Conservation (phyloP, 768 basidiomycete genomes). For the Leccinum olivaceopallidum region DNA sequence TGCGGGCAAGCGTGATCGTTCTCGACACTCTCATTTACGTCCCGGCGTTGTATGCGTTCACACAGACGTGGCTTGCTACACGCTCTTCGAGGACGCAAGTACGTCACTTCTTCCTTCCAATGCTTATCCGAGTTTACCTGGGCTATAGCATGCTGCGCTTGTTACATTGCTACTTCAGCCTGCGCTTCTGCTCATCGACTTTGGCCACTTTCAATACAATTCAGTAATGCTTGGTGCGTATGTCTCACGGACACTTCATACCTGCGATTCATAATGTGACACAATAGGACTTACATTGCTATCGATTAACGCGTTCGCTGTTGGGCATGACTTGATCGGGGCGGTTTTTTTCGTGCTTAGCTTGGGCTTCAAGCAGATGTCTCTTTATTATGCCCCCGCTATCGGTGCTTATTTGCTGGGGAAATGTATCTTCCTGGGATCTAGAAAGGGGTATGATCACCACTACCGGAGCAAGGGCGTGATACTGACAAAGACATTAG, state of each 20-base stretch:
- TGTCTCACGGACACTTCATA: constrained; percentile 20
- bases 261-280: neutral
- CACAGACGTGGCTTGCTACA: constrained; percentile 60
- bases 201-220: constrained; percentile 96
- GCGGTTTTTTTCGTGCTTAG: constrained; percentile 82
- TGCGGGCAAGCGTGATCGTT: constrained; percentile 74
- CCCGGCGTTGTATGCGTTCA: constrained; percentile 70
- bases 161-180: constrained; percentile 81
- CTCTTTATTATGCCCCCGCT: constrained; percentile 89
- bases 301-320: constrained; percentile 68
- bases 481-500: constrained; percentile 22
- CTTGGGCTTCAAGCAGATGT: constrained; percentile 95
- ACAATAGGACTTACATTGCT: constrained; percentile 64
- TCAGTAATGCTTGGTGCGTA: constrained; percentile 84
- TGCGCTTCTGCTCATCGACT: constrained; percentile 80
- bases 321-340: constrained; percentile 69
- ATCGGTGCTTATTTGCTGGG: constrained; percentile 90
- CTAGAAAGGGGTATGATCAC: constrained; percentile 57
- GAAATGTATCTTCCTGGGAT: constrained; percentile 85
- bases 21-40: constrained; percentile 75
- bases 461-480: neutral
- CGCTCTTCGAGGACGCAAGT: constrained; percentile 83
- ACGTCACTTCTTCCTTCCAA: constrained; percentile 11
- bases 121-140: constrained; percentile 3
- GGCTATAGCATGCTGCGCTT: constrained; percentile 50